phyloP scores from a whole-genome alignment of 768 basidiomycete species.

The Dictyophora rubrovolvata region DNA sequence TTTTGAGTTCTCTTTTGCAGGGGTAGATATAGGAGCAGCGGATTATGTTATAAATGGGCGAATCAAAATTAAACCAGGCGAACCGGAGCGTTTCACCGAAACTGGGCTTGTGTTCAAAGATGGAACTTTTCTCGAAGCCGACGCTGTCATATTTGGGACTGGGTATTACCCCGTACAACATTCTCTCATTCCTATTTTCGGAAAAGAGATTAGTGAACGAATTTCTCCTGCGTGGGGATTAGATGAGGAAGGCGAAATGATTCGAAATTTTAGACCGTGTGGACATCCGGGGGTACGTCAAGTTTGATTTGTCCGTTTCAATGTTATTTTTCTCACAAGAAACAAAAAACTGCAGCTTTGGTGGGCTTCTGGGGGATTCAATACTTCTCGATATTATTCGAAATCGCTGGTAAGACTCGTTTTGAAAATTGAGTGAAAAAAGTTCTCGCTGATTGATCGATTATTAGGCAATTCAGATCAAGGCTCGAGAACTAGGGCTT shows the following conservation, averaged over 20 bases:
- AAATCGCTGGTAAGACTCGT: conserved; percentile 26
- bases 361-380: conserved; percentile 24
- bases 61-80: conserved; percentile 11
- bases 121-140: conserved; percentile 11
- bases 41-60: conserved; percentile 9
- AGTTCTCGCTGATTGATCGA: background rate
- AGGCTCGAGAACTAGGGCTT: conserved; percentile 24
- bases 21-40: conserved; percentile 10
- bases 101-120: conserved; percentile 8
- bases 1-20: background rate
- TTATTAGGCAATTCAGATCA: conserved; percentile 25
- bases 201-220: conserved; percentile 24
- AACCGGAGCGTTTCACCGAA: background rate
- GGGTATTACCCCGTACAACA: conserved; percentile 26
- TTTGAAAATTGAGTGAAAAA: background rate
- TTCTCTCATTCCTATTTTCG: conserved; percentile 24
- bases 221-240: conserved; percentile 28
- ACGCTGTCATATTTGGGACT: conserved; percentile 15
- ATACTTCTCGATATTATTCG: conserved; percentile 22
- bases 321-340: background rate
- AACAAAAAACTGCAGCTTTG: conserved; percentile 3
- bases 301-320: background rate
- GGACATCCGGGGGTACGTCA: conserved; percentile 28
- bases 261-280: conserved; percentile 28
- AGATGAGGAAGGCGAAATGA: conserved; percentile 32